Evolutionary conservation across 306 rosid species (phyloP).

Genomic region (Rubus idaeus): DNA sequence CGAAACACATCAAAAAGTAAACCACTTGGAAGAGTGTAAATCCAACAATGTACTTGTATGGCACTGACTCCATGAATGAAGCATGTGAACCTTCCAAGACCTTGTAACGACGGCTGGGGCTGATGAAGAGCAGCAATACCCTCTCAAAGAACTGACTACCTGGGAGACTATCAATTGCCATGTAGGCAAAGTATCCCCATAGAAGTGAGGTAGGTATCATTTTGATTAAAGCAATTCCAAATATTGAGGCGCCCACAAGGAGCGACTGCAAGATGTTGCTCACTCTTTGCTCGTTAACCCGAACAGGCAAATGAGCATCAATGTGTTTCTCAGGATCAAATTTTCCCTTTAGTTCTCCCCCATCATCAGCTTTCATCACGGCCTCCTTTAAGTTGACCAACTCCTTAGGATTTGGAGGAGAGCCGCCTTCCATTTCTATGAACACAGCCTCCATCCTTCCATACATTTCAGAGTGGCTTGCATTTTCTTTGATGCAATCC

Average conservation of each 20-base stretch:
- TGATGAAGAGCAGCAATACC: conserved; percentile 39
- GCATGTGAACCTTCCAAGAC: conserved; percentile 47
- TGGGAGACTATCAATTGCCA: conserved; percentile 55
- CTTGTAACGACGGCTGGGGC: conserved; percentile 42
- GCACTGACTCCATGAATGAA: conserved; percentile 41
- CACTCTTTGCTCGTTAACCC: conserved; percentile 54
- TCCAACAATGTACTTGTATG: conserved; percentile 37
- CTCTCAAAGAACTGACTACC: conserved; percentile 55
- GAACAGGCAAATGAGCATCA: conserved; percentile 46
- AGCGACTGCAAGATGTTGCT: conserved; percentile 46
- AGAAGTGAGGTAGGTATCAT: conserved; percentile 47
- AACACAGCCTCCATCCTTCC: conserved; percentile 75
- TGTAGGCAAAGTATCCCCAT: conserved; percentile 56
- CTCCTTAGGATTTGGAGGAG: conserved; percentile 56
- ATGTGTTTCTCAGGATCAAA: conserved; percentile 49
- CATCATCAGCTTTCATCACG: conserved; percentile 37
- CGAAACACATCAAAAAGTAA: conserved; percentile 43
- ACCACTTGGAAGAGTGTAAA: conserved; percentile 41
- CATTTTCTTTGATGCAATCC: conserved; percentile 49
- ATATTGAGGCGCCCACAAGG: conserved; percentile 33
- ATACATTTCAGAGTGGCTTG: conserved; percentile 55
- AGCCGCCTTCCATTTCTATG: conserved; percentile 52
- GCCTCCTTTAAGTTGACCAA: conserved; percentile 41
- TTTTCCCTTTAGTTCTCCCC: conserved; percentile 33
- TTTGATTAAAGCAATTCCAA: conserved; percentile 30